Percentiles rank a stretch among this genome's conserved stretches.
These are phyloP conservation scores for Lodderomyces margitis DNA, from an alignment of 1,139 yeast species.

Conservation along the genomic window DNA sequence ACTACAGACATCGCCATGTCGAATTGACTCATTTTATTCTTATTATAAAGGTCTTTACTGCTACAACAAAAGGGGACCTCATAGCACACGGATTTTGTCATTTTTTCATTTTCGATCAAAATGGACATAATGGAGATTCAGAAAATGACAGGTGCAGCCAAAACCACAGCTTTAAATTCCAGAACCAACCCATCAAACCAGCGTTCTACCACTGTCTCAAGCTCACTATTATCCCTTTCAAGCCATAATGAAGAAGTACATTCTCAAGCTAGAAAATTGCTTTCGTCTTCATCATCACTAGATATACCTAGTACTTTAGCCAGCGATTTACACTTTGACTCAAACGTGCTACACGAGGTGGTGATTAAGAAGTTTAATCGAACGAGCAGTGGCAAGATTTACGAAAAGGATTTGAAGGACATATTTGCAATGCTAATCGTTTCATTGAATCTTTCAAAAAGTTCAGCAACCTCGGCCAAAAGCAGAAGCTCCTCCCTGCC, in stretches of 20 bases:
- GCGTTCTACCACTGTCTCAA: neutral
- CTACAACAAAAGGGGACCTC: no score
- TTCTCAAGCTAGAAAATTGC: neutral
- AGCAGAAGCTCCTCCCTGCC: neutral
- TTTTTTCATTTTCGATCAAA: no score
- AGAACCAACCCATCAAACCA: neutral
- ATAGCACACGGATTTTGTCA: no score
- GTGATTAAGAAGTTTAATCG: constrained; percentile 33
- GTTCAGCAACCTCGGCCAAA: neutral
- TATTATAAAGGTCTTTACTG: no score
- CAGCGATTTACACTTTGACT: neutral
- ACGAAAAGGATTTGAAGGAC: constrained; percentile 55
- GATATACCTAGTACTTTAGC: neutral
- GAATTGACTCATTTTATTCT: no score
- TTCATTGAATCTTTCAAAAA: constrained; percentile 36
- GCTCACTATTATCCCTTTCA: neutral
- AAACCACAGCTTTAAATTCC: neutral
- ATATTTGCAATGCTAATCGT: constrained; percentile 54
- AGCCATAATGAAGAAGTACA: neutral
- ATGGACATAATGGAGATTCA: neutral
- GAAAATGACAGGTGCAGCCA: neutral
- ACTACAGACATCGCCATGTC: no score
- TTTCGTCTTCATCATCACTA: constrained; percentile 3
- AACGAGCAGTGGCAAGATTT: constrained; percentile 52
- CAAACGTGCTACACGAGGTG: constrained; percentile 38